Evolutionary conservation across 192 early-diverging fungal species (phyloP), one percentile per base, ranked within the genome.

Genomic region (Coemansia sp.): DNA sequence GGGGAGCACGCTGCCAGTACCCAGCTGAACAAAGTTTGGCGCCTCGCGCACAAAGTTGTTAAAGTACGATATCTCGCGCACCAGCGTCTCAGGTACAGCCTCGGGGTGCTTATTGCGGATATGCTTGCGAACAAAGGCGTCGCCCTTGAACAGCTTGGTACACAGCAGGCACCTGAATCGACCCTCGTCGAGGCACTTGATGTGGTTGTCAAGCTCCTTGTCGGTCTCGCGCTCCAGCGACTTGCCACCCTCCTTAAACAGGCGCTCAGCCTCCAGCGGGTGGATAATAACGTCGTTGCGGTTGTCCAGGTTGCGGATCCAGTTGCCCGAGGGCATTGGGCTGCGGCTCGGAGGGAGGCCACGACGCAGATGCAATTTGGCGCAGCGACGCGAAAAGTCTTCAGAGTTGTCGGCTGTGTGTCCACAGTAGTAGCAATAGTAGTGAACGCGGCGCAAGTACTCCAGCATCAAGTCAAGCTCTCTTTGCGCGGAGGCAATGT

Each of bases 391-490:
- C 46, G 74, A 68, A 81, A 95, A 91, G 83, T 97, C 95, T 77
- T 99, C 95, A 6, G 88, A 70, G 71, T 85, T 91, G 66, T 92
- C 90, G 53, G 91, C 89, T 34, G 95, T 94, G 62, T 89, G 79
- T 13, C 92, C 95, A 69, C 91, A 94, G 87, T 99, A 99, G 87
- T 97, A 98, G 87, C 96, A 96, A 74, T 93, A 99, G 64, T 92
- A 87, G 85, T 98, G 95, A 8, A 97, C 95, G 33, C 89, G 87
- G 52, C 95, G 90, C 31, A 97, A 85, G 68, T 99, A 99, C 66
- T 87, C 87, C 43, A 99, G 87, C 64, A 88, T 85, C 65, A 97
- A 66, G 74, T 99, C 97, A 55, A 99, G 85, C 29, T 81, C 78
- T 3, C 73, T 60, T 24, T 71, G 70, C 16, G 73, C 66, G 15